Base-by-base conservation (phyloP, 805 yeast species). In the Saturnispora saitoi region DNA sequence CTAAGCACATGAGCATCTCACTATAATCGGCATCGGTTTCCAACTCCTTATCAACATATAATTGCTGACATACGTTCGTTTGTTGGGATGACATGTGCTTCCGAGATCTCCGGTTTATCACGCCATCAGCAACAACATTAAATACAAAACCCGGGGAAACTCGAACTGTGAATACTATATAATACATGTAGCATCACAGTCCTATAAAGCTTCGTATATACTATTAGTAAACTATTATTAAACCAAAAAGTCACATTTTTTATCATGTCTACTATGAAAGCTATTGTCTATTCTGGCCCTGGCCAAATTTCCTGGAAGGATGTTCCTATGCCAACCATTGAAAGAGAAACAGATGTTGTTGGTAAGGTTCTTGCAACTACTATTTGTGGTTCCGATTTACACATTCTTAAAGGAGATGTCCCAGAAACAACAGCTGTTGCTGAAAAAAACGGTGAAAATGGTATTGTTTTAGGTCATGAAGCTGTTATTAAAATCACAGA, bases 381-480 rank as follows among this genome's bases (percentile, higher is more conserved):
- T 7, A 79, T 80, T 42, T 80, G 85, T 60, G 85, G 85, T 38
- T 70, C 82, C 2, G 86, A 80, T 58, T 67, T 80, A 49, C 85
- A 79, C 59, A 80, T 79, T 59, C 68, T 75, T 47, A 73, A 77
- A 45, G 86, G 86, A 42, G 75, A 76, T 52, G 80, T 78, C 47
- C 79, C 79, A 15, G 78, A 78, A 57, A 67, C 70, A 19, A 61
- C 68, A 2, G 76, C 72, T 20, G n/a, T 54, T 24, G 65, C 65
- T 4, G 34, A 52, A 10, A 32, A 48, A 20, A 39, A 49, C 15
- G 54, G 55, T 3, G 56, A 50, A 2, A 54, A 53, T 41, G 67
- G 67, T 29, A 47, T 63, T n/a, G 54, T 61, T 42, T 65, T 81
- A 57, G 86, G 86, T 24, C 86, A 80, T 57, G 86, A 81, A 60